Evolutionary conservation across 768 basidiomycete species (phyloP).

Genomic region (Lenzites betulinus): DNA sequence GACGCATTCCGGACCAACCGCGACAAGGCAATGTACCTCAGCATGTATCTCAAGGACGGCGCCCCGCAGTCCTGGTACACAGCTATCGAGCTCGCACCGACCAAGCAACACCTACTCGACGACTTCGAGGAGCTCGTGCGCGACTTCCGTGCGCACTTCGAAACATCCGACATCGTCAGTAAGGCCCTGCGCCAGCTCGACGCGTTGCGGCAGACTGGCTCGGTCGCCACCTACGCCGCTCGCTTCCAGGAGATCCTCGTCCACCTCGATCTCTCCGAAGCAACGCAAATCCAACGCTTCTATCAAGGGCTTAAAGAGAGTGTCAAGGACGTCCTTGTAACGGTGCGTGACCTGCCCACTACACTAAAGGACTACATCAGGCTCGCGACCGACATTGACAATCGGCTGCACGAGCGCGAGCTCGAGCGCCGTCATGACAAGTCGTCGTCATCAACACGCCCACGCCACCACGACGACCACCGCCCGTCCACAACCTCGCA

Average conservation of each 20-base stretch:
- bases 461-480: neutral
- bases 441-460: neutral
- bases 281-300: slow-evolving; percentile 37
- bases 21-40: neutral
- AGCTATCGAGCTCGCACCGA: neutral
- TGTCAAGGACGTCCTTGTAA: slow-evolving; percentile 24
- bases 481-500: too few relatives aligned
- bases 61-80: slow-evolving; percentile 3
- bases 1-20: neutral
- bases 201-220: slow-evolving; percentile 36
- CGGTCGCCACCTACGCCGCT: slow-evolving; percentile 31
- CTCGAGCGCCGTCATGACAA: neutral
- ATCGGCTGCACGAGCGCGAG: slow-evolving; percentile 8
- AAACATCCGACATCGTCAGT: neutral
- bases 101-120: neutral
- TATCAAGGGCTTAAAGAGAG: slow-evolving; percentile 33
- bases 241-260: slow-evolving; percentile 31
- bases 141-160: neutral
- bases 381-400: slow-evolving; percentile 4
- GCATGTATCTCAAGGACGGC: neutral
- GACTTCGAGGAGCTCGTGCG: neutral
- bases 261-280: slow-evolving; percentile 30
- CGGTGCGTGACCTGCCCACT: neutral
- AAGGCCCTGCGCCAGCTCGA: slow-evolving; percentile 32
- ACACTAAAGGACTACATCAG: slow-evolving; percentile 3